Base-by-base conservation (phyloP, 179 eudicot species). In the Silene coronaria region DNA sequence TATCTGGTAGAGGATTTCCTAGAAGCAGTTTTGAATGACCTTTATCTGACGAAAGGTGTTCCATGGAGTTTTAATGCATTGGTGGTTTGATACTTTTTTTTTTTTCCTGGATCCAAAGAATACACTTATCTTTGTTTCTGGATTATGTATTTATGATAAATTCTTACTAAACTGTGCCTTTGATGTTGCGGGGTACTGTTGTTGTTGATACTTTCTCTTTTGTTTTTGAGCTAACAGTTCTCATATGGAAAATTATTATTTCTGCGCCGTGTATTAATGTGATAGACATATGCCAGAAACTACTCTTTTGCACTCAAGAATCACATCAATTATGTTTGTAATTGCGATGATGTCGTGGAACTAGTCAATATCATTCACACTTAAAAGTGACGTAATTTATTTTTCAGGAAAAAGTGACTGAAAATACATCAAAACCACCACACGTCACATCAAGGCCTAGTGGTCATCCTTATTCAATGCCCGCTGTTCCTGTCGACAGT, bases 381-480 rank as follows among this genome's bases (percentile, higher is more conserved):
- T 72, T 5, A 19, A 32, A 48, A 4, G 62, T 21, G 53, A 3
- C 6, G 0, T n/a, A 26, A 67, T 63, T 71, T 46, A 0, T 34
- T 48, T 46, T 82, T 66, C 82, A 95, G 99, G 99, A 92, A 80
- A 95, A 91, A 78, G 88, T 82, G 62, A 76, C 88, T 53, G 99
- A 95, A 53, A 86, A 92, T 61, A 67, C 83, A 76, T 84, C 93
- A 42, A 95, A 91, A 82, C 75, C 86, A 69, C 86, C 94, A 70
- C 91, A 89, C 73, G 77, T 80, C 71, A 79, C 91, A 72, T 81
- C 87, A 48, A 89, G 89, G 73, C 74, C 90, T 59, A 84, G 82
- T 80, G 91, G 88, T 80, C 96, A 88, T 72, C 83, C 91, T 61
- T 88, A 87, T 85, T 77, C 87, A 67, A 82, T 86, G 72, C 78